Percentiles rank a stretch among this genome's conserved stretches.
These are phyloP conservation scores for Globisporangium parvum DNA, from an alignment of 352 stramenopile genomes.

Conservation along the genomic window DNA sequence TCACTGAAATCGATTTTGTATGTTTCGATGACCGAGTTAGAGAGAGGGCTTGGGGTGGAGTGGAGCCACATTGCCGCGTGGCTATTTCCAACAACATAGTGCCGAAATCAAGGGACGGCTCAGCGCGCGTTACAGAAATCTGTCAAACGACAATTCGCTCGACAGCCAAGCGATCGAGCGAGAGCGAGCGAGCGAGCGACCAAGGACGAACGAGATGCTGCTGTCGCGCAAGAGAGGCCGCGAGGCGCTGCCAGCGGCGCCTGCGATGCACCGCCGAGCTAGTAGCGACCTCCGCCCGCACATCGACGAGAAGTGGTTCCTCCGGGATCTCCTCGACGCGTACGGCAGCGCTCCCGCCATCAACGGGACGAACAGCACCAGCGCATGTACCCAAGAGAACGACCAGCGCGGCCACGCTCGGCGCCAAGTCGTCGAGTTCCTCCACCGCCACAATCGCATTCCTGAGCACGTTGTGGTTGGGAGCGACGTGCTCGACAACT, in stretches of 20 bases:
- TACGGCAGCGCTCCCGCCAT: background rate
- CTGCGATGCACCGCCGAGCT: constrained; percentile 20
- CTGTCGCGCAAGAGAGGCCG: constrained; percentile 43
- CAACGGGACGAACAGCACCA: background rate
- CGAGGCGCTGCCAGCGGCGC: constrained; percentile 21
- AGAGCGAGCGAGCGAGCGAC: background rate
- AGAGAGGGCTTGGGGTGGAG: too few species aligned
- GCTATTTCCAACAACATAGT: too few species aligned
- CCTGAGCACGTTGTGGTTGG: constrained; percentile 14
- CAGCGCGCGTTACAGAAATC: too few species aligned
- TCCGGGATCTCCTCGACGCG: constrained; percentile 26
- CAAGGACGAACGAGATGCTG: constrained; percentile 21
- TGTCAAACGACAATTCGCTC: background rate
- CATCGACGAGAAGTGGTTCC: constrained; percentile 32
- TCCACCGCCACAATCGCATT: constrained; percentile 24
- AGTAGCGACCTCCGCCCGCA: constrained; percentile 4
- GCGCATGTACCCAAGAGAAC: background rate
- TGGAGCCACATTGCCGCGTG: too few species aligned
- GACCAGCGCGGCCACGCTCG: constrained; percentile 3
- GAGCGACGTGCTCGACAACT: constrained; percentile 6
- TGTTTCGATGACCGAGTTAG: too few species aligned
- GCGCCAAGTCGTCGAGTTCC: constrained; percentile 22
- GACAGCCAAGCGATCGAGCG: background rate
- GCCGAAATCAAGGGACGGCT: too few species aligned
- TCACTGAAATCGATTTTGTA: too few species aligned